These are phyloP conservation scores for Tylopilus rubrobrunneus DNA, from an alignment of 768 basidiomycete species.

Conservation along the genomic window DNA sequence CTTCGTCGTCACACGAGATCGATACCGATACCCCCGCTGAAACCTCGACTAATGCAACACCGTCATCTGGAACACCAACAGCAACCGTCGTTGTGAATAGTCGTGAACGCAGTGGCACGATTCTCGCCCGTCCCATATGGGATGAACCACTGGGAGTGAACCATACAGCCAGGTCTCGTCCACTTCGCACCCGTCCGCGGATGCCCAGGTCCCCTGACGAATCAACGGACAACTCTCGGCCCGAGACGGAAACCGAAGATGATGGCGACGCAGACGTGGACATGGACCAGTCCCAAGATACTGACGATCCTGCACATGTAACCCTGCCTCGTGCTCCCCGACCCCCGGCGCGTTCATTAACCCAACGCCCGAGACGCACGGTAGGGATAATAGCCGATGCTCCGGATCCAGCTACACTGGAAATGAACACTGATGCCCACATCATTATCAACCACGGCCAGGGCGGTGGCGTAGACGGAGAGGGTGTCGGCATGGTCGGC, in stretches of 20 bases:
- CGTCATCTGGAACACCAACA: constrained; percentile 58
- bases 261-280: constrained; percentile 57
- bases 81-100: constrained; percentile 52
- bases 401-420: constrained; percentile 30
- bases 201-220: constrained; percentile 39
- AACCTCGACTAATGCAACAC: constrained; percentile 56
- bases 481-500: constrained; percentile 40
- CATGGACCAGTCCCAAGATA: constrained; percentile 41
- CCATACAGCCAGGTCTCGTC: constrained; percentile 28
- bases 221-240: constrained; percentile 50
- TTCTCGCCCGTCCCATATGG: constrained; percentile 65
- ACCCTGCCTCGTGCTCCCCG: constrained; percentile 32
- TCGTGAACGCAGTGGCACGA: constrained; percentile 74
- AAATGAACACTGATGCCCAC: constrained; percentile 45
- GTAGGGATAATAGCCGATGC: constrained; percentile 48
- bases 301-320: constrained; percentile 29
- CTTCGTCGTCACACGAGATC: constrained; percentile 36
- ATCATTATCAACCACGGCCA: constrained; percentile 49
- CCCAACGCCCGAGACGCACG: constrained; percentile 36
- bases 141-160: constrained; percentile 34
- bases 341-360: constrained; percentile 29
- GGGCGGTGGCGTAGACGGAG: constrained; percentile 37
- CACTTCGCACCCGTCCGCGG: constrained; percentile 28
- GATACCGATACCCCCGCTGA: constrained; percentile 64
- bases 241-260: constrained; percentile 78